A percentile compares a stretch with the other conserved stretches of the same genome.
Evolutionary conservation across 257 asterid species (phyloP).

Genomic region (Coffea canephora): DNA sequence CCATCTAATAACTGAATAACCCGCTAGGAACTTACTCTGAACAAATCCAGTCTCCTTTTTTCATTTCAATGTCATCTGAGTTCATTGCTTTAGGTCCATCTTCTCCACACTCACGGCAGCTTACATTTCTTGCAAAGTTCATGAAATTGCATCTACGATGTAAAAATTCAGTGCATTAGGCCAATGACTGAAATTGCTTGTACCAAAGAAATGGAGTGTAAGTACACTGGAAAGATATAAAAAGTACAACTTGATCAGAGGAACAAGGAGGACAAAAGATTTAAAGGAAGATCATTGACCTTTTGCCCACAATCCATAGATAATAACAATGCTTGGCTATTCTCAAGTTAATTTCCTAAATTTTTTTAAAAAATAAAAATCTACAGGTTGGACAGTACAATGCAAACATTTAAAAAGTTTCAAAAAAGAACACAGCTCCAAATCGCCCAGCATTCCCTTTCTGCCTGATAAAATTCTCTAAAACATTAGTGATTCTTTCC

Average conservation of each 20-base stretch:
- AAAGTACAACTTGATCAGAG: neutral
- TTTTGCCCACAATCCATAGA: neutral
- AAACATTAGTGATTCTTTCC: neutral
- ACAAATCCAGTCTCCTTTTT: conserved; percentile 48
- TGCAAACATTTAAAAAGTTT: neutral
- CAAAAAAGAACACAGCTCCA: neutral
- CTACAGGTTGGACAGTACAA: neutral
- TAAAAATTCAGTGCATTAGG: neutral
- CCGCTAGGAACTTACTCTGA: conserved; percentile 24
- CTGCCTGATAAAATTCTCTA: neutral
- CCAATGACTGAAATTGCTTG: conserved; percentile 7
- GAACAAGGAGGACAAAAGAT: neutral
- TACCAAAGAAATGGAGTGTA: neutral
- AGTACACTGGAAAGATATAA: neutral
- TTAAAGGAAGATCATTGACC: neutral
- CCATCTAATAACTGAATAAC: neutral
- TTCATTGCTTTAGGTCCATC: conserved; percentile 26
- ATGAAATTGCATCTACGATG: conserved; percentile 30
- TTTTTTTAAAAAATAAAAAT: too few relatives aligned
- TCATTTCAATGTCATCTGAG: conserved; percentile 23
- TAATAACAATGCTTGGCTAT: neutral
- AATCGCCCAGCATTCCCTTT: neutral
- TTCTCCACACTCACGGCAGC: conserved; percentile 31
- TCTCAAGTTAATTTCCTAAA: neutral
- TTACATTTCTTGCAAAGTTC: conserved; percentile 28